Conservation (phyloP, 2,329 filamentous ascomycete species). For the Nemania abortiva region DNA sequence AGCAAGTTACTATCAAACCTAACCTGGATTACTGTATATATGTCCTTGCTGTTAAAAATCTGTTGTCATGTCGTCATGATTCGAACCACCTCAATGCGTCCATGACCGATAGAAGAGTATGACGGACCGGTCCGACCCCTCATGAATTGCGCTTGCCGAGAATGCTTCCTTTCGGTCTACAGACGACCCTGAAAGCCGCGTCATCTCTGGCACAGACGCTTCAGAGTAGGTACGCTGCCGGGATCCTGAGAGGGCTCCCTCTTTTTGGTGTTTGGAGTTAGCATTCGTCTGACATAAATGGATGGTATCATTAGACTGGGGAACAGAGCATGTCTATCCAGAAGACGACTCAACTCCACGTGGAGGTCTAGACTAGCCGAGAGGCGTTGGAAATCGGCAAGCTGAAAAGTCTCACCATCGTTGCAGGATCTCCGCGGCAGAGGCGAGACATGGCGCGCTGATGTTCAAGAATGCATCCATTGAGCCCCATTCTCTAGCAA, state of each 20-base stretch:
- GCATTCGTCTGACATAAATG: not conserved
- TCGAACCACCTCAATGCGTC: too few relatives aligned
- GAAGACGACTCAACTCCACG: not conserved
- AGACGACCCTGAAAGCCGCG: not conserved
- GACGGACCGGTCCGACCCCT: too few relatives aligned
- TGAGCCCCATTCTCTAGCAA: not conserved
- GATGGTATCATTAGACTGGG: not conserved
- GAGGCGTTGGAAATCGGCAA: not conserved
- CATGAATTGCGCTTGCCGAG: not conserved
- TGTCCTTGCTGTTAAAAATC: not conserved
- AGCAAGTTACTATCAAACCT: not conserved
- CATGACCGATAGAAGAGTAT: too few relatives aligned
- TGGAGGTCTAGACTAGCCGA: not conserved
- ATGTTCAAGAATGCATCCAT: slow-evolving; percentile 5
- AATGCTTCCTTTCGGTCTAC: not conserved
- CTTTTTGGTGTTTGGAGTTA: not conserved
- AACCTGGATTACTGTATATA: not conserved
- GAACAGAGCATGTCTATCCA: not conserved
- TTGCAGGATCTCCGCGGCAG: not conserved
- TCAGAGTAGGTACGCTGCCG: not conserved
- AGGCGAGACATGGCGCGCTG: not conserved
- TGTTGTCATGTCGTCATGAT: not conserved
- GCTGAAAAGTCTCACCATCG: slow-evolving; percentile 3
- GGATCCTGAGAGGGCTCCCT: not conserved
- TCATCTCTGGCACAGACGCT: not conserved